Percentiles rank a stretch among this genome's conserved stretches.
Conservation (phyloP, 352 stramenopile genomes). For the Phytopythium mirpurense region DNA sequence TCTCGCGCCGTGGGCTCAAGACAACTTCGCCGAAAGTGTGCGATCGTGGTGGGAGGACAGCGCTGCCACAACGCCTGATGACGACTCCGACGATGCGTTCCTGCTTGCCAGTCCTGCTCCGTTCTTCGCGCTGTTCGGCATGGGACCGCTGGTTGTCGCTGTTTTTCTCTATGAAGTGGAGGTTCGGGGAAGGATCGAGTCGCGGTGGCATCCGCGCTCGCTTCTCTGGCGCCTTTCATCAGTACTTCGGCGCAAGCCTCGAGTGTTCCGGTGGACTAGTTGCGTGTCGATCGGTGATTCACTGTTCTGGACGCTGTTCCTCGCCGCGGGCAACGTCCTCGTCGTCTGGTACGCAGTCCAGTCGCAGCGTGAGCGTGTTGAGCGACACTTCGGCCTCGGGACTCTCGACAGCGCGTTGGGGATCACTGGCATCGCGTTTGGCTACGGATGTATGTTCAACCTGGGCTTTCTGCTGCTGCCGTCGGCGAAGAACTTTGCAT, state of each 20-base stretch:
- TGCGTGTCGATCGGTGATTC: not conserved
- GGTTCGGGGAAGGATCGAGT: not conserved
- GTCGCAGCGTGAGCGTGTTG: constrained; percentile 3
- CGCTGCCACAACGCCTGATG: constrained; percentile 11
- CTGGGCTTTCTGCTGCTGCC: constrained; percentile 61
- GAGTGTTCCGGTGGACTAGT: not conserved
- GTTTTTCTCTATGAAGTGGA: not conserved
- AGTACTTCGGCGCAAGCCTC: not conserved
- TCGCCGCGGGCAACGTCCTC: constrained; percentile 13
- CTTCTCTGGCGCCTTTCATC: not conserved
- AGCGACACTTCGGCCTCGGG: constrained; percentile 3
- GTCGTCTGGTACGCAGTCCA: constrained; percentile 13
- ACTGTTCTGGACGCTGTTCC: not conserved
- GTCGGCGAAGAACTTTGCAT: constrained; percentile 49
- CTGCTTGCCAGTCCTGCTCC: constrained; percentile 20
- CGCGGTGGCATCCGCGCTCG: not conserved
- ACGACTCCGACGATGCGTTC: constrained; percentile 40
- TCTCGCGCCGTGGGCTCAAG: constrained; percentile 29
- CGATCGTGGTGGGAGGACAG: constrained; percentile 24
- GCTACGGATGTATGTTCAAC: constrained; percentile 52
- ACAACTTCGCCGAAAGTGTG: constrained; percentile 18
- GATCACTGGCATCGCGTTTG: constrained; percentile 33
- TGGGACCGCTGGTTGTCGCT: not conserved
- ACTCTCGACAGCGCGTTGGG: constrained; percentile 41
- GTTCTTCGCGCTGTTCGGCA: constrained; percentile 6